Evolutionary conservation across 345 rosid species (phyloP).

Genomic region (Eutrema heterophyllum): DNA sequence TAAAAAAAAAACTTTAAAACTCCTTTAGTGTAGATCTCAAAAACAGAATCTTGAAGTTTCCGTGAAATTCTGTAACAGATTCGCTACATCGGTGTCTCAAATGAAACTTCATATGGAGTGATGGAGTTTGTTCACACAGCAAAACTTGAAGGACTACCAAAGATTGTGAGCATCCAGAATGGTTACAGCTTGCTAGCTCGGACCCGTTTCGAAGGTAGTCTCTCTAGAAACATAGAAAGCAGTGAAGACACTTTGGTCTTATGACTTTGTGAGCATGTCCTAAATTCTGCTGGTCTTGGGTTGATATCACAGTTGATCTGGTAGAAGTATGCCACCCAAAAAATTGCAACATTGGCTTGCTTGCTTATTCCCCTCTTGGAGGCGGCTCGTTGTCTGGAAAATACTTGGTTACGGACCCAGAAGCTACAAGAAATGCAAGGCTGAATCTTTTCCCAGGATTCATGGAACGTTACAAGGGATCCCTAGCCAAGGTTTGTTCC

Average conservation of each 20-base stretch:
- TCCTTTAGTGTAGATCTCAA: not conserved
- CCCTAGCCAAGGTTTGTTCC: slow-evolving; percentile 56
- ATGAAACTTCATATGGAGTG: slow-evolving; percentile 88
- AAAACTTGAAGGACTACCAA: slow-evolving; percentile 73
- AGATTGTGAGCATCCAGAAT: slow-evolving; percentile 91
- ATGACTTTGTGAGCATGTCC: not conserved
- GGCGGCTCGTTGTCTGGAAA: slow-evolving; percentile 78
- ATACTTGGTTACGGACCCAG: slow-evolving; percentile 50
- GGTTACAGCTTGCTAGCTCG: slow-evolving; percentile 73
- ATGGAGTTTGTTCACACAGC: slow-evolving; percentile 93
- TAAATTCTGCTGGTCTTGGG: not conserved
- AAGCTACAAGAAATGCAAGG: slow-evolving; percentile 72
- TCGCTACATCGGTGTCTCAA: slow-evolving; percentile 84
- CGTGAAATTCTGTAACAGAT: slow-evolving; percentile 39
- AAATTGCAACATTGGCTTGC: slow-evolving; percentile 76
- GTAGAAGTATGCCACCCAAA: slow-evolving; percentile 88
- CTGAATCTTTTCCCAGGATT: slow-evolving; percentile 79
- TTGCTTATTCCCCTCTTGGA: slow-evolving; percentile 77
- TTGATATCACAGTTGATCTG: slow-evolving; percentile 64
- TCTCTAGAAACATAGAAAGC: not conserved
- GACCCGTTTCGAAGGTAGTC: slow-evolving; percentile 55
- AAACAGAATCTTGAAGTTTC: not conserved
- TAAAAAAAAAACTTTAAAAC: not conserved
- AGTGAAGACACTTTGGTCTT: not conserved
- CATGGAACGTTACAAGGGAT: slow-evolving; percentile 80